Base-by-base conservation (phyloP, 495 filamentous ascomycete genomes). In the Penicillium paxilli region DNA sequence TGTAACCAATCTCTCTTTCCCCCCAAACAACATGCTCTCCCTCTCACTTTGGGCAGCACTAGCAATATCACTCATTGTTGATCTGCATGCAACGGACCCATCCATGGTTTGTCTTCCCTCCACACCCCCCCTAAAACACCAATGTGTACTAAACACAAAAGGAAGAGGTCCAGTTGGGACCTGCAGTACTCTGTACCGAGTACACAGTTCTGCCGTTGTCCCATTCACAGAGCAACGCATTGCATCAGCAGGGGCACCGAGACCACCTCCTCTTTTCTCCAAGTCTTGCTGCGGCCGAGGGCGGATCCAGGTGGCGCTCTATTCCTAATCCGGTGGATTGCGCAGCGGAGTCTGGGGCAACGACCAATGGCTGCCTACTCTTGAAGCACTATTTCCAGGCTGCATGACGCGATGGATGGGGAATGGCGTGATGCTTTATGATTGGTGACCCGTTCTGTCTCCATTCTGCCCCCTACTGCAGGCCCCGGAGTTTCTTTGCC, bases 391-490 rank as follows among this genome's bases (percentile, higher is more conserved):
- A 73, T 68, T 64, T 63, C 51, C 63, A 64, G 56, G 45, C 24
- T 70, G 66, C 70, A 72, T 75, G 68, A 75, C 68, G 72, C 66
- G 63, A 73, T 66, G 57, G 30, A 61, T 51, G 49, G 41, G 49
- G 56, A 35, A 63, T 66, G 65, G 69, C 59, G 67, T 72, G 63
- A 68, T 70, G 26, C 22, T 12, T 47, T 55, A 54, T 68, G 49
- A 67, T 70, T 68, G 62, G 62, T 28, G 16, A 20, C 32, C 33
- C 38, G 17, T 33, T 33, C 33, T 47, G 51, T 47, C 52, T 47
- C 47, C 38, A 21, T 33, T 33, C 33, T 47, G 51, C 50, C 52
- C 51, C 47, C 49, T 51, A 49, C 60, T 63, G 60, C 61, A 63
- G 57, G 59, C 54, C 58, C 55, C 42, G 57, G 56, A 57, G 53